Evolutionary conservation across 2,329 filamentous ascomycete species (phyloP).

Genomic region (Cladorrhinum sp.): DNA sequence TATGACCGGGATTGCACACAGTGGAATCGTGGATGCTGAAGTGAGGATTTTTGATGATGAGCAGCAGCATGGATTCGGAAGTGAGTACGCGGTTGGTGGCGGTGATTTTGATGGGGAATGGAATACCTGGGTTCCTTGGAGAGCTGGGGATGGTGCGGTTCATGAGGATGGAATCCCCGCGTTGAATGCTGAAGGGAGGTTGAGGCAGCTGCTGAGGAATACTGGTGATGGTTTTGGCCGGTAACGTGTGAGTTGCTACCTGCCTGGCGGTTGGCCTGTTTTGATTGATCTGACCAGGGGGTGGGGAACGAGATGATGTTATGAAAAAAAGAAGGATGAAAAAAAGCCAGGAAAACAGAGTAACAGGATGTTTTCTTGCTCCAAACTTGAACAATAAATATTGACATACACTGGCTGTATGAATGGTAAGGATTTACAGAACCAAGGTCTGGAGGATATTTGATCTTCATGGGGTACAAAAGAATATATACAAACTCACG

Average conservation of each 20-base stretch:
- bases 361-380: background rate
- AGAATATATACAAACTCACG: no score
- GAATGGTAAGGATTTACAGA: no score
- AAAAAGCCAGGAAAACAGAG: background rate
- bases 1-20: conserved; percentile 32
- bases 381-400: background rate
- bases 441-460: no score
- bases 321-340: background rate
- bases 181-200: conserved; percentile 49
- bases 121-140: conserved; percentile 48
- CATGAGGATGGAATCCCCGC: conserved; percentile 25
- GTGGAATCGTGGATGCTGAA: background rate
- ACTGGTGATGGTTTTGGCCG: conserved; percentile 6
- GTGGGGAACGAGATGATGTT: background rate
- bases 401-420: background rate
- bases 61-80: background rate
- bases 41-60: conserved; percentile 20
- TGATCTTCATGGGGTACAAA: no score
- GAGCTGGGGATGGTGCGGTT: conserved; percentile 16
- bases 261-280: no score
- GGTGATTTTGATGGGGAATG: conserved; percentile 24
- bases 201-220: conserved; percentile 50
- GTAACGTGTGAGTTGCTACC: no score
- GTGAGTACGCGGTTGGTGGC: background rate
- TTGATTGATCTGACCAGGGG: background rate